phyloP scores from a whole-genome alignment of 495 filamentous ascomycete species.

The Daldinia concentrica region DNA sequence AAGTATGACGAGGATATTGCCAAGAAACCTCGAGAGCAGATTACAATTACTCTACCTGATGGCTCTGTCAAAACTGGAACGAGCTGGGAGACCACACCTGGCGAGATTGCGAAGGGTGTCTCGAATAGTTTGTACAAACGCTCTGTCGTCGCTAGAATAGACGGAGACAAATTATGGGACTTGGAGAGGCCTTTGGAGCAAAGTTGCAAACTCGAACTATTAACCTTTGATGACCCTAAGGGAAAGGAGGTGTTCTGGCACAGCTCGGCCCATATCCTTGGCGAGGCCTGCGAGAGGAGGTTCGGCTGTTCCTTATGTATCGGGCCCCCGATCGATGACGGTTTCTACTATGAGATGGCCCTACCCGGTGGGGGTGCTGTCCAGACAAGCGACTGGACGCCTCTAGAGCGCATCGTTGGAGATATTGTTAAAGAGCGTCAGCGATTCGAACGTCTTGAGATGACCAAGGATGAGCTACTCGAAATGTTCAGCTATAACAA shows the following conservation, averaged over 20 bases:
- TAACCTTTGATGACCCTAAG: slow-evolving; percentile 85
- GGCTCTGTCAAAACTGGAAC: slow-evolving; percentile 69
- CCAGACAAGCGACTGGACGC: slow-evolving; percentile 75
- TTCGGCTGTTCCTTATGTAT: slow-evolving; percentile 92
- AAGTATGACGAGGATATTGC: slow-evolving; percentile 78
- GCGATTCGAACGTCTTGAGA: slow-evolving; percentile 86
- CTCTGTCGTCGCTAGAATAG: slow-evolving; percentile 82
- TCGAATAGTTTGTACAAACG: slow-evolving; percentile 76
- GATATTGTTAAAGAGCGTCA: slow-evolving; percentile 96
- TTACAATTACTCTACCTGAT: slow-evolving; percentile 72
- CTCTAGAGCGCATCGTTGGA: slow-evolving; percentile 76
- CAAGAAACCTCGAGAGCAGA: slow-evolving; percentile 69
- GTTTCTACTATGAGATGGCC: slow-evolving; percentile 99
- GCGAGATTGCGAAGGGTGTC: slow-evolving; percentile 70
- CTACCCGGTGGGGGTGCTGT: slow-evolving; percentile 80
- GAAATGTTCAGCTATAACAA: slow-evolving; percentile 98
- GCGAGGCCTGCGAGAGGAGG: slow-evolving; percentile 87
- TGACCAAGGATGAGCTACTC: slow-evolving; percentile 87
- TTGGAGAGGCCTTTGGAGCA: slow-evolving; percentile 86
- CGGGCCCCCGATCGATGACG: slow-evolving; percentile 89
- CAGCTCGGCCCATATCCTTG: slow-evolving; percentile 90
- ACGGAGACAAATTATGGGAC: slow-evolving; percentile 85
- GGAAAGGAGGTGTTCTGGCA: slow-evolving; percentile 93
- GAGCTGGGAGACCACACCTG: slow-evolving; percentile 77
- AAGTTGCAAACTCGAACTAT: slow-evolving; percentile 77